These are phyloP conservation scores for Chaetothyriales sp. DNA, from an alignment of 2,329 filamentous ascomycete species.

Conservation along the genomic window DNA sequence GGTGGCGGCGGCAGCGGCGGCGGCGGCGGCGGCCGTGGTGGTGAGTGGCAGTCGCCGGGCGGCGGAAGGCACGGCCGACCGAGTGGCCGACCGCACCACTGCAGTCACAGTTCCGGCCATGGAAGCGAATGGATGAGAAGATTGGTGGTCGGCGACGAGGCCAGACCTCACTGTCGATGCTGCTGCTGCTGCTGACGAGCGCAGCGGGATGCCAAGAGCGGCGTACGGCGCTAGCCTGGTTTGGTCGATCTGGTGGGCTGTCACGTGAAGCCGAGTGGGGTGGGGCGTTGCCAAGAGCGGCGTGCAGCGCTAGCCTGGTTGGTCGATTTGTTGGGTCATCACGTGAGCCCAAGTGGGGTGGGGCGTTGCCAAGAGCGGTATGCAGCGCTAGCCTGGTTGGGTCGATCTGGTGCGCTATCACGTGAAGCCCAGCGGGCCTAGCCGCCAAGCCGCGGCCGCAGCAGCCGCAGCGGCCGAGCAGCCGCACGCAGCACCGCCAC, in stretches of 20 bases:
- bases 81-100: slow-evolving; percentile 61
- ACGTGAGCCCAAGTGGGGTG: no score
- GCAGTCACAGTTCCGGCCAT: slow-evolving; percentile 56
- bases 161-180: not conserved
- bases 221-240: no score
- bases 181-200: not conserved
- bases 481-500: not conserved
- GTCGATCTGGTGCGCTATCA: not conserved
- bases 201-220: not conserved
- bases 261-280: not conserved
- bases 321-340: no score
- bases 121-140: slow-evolving; percentile 1
- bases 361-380: not conserved
- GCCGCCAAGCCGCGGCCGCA: not conserved
- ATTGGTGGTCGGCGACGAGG: not conserved
- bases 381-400: no score
- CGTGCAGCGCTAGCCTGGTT: not conserved
- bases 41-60: not conserved
- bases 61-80: slow-evolving; percentile 18
- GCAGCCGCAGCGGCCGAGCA: not conserved
- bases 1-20: slow-evolving; percentile 28
- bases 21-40: slow-evolving; percentile 26
- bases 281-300: not conserved
- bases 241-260: no score
- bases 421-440: no score